These are phyloP conservation scores for Lactifluus pinguis DNA, from an alignment of 768 basidiomycete genomes.

Conservation along the genomic window DNA sequence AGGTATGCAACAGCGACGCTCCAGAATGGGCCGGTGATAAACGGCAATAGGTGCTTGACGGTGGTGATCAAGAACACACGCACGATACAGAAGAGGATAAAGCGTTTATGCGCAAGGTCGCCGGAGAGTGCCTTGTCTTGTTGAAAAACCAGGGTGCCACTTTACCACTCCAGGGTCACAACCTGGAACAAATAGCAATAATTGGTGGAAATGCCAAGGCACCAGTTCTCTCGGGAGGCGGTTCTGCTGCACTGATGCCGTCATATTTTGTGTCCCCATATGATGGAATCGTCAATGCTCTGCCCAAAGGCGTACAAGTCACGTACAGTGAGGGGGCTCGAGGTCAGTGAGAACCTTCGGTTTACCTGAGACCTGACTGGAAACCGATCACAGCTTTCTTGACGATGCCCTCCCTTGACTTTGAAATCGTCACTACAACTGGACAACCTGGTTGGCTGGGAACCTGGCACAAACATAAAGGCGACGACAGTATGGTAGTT, in stretches of 20 bases:
- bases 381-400: slow-evolving; percentile 40
- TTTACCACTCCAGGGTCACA: slow-evolving; percentile 39
- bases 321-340: slow-evolving; percentile 62
- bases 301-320: slow-evolving; percentile 44
- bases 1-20: slow-evolving; percentile 27
- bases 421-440: slow-evolving; percentile 46
- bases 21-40: not conserved
- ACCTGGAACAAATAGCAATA: slow-evolving; percentile 61
- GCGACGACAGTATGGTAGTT: slow-evolving; percentile 4
- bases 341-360: slow-evolving; percentile 31
- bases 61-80: slow-evolving; percentile 58
- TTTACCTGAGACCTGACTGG: not conserved
- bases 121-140: slow-evolving; percentile 62
- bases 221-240: slow-evolving; percentile 54
- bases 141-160: slow-evolving; percentile 56
- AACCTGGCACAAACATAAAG: slow-evolving; percentile 1
- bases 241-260: slow-evolving; percentile 62
- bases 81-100: slow-evolving; percentile 54
- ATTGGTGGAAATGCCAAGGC: slow-evolving; percentile 68
- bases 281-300: slow-evolving; percentile 59
- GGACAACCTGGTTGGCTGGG: slow-evolving; percentile 46
- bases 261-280: slow-evolving; percentile 72
- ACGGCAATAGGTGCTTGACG: slow-evolving; percentile 48
- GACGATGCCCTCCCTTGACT: slow-evolving; percentile 59
- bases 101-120: slow-evolving; percentile 55